Evolutionary conservation across 2,329 filamentous ascomycete genomes (phyloP).

Genomic region (Cytospora piceicola): DNA sequence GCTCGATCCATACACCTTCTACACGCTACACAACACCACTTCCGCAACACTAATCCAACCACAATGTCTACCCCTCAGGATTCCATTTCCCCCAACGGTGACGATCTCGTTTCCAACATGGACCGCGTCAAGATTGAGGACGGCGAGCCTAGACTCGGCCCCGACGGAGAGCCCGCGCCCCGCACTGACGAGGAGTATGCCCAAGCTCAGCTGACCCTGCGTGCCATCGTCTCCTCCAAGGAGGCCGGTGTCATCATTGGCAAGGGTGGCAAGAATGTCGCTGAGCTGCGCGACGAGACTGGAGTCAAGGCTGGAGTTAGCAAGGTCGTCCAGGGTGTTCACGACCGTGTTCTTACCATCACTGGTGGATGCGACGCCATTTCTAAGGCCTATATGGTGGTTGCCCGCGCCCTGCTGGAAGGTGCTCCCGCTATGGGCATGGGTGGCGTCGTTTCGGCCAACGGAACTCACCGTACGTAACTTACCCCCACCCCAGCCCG

Average conservation of each 20-base stretch:
- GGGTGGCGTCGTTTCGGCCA: conserved; percentile 85
- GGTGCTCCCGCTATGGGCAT: conserved; percentile 95
- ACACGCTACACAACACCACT: background rate
- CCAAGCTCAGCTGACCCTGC: conserved; percentile 86
- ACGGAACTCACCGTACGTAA: conserved; percentile 89
- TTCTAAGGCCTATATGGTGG: conserved; percentile 89
- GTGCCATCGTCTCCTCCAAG: conserved; percentile 98
- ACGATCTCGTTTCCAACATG: conserved; percentile 63
- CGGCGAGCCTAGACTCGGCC: conserved; percentile 62
- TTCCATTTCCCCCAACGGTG: conserved; percentile 59
- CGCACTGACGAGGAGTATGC: conserved; percentile 98
- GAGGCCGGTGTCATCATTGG: conserved; percentile 99
- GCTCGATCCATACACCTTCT: conserved; percentile 1
- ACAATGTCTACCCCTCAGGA: conserved; percentile 69
- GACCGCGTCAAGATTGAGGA: conserved; percentile 71
- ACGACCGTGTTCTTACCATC: conserved; percentile 95
- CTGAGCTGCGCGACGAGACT: conserved; percentile 94
- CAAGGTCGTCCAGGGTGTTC: conserved; percentile 97
- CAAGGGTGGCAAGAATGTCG: conserved; percentile 98
- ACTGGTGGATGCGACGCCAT: conserved; percentile 88
- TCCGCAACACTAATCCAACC: conserved; percentile 28
- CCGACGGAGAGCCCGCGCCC: conserved; percentile 77
- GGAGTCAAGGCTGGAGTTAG: conserved; percentile 97
- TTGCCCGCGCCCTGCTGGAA: conserved; percentile 88
- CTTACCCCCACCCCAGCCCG: no score